These are phyloP conservation scores for Nepenthes gracilis DNA, from an alignment of 148 eudicot genomes.

Conservation along the genomic window DNA sequence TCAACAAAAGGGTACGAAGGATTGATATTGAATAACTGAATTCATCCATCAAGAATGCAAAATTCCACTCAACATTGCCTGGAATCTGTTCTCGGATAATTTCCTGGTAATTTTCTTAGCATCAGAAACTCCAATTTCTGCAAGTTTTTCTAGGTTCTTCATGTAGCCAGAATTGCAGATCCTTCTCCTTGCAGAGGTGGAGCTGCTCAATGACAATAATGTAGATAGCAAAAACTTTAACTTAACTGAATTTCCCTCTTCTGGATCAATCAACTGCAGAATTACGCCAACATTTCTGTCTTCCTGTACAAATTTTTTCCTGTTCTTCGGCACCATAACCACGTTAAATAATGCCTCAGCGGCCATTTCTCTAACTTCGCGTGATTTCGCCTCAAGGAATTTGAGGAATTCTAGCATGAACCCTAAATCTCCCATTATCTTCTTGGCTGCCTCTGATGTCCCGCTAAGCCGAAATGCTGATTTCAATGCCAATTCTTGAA, in stretches of 20 bases:
- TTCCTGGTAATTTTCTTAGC: constrained; percentile 71
- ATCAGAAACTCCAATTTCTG: constrained; percentile 61
- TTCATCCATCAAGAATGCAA: constrained; percentile 39
- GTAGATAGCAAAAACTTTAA: constrained; percentile 56
- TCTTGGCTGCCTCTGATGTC: constrained; percentile 60
- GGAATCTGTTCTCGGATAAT: constrained; percentile 48
- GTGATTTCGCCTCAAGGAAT: constrained; percentile 59
- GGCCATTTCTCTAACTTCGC: constrained; percentile 65
- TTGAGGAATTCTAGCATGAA: constrained; percentile 68
- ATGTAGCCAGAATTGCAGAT: constrained; percentile 53
- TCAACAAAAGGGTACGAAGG: no score
- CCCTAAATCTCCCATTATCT: constrained; percentile 72
- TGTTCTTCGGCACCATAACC: constrained; percentile 46
- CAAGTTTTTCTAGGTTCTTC: constrained; percentile 63
- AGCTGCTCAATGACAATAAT: constrained; percentile 41
- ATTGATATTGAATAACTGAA: neutral
- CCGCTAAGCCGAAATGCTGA: constrained; percentile 45
- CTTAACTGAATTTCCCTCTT: constrained; percentile 37
- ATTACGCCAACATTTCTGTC: constrained; percentile 49
- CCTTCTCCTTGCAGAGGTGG: constrained; percentile 50
- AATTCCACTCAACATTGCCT: constrained; percentile 44
- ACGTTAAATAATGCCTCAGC: constrained; percentile 48
- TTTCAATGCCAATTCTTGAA: constrained; percentile 70
- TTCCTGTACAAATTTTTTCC: constrained; percentile 57
- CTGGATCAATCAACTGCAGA: constrained; percentile 47